Evolutionary conservation across 768 basidiomycete species (phyloP).

Genomic region (Suillus subaureus): DNA sequence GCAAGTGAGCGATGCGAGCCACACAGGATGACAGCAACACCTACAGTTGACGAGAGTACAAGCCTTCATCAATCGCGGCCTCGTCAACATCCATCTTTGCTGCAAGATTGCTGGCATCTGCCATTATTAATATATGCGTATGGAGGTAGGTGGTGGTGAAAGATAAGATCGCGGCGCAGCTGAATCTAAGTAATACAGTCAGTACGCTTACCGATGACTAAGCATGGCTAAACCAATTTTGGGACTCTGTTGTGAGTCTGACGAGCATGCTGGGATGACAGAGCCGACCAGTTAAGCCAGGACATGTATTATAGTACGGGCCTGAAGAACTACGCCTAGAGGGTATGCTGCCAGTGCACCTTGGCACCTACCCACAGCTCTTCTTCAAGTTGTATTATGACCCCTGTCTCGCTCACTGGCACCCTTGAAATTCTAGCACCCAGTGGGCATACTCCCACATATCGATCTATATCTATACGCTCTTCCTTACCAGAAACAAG

Average conservation of each 20-base stretch:
- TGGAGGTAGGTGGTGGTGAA: conserved; percentile 8
- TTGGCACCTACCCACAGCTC: too few species aligned
- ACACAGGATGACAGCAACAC: conserved; percentile 33
- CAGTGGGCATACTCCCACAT: background rate
- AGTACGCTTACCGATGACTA: background rate
- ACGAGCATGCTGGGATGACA: background rate
- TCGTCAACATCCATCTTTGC: conserved; percentile 84
- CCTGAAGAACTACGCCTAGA: too few species aligned
- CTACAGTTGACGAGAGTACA: conserved; percentile 93
- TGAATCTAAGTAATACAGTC: conserved; percentile 3
- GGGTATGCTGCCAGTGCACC: too few species aligned
- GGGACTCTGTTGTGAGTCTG: background rate
- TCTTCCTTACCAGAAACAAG: background rate
- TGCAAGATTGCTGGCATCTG: conserved; percentile 36
- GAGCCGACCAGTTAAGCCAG: background rate
- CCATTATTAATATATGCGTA: conserved; percentile 31
- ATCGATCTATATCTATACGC: background rate
- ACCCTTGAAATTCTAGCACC: background rate
- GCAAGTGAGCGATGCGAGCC: conserved; percentile 17
- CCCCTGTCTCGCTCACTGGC: background rate
- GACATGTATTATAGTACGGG: background rate
- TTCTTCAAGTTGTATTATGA: background rate
- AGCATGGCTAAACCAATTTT: conserved; percentile 3
- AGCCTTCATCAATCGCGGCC: conserved; percentile 86
- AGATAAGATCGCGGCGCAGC: conserved; percentile 11